Conservation (phyloP, 2,329 filamentous ascomycete genomes). For the Rhinocladiella mackenziei region DNA sequence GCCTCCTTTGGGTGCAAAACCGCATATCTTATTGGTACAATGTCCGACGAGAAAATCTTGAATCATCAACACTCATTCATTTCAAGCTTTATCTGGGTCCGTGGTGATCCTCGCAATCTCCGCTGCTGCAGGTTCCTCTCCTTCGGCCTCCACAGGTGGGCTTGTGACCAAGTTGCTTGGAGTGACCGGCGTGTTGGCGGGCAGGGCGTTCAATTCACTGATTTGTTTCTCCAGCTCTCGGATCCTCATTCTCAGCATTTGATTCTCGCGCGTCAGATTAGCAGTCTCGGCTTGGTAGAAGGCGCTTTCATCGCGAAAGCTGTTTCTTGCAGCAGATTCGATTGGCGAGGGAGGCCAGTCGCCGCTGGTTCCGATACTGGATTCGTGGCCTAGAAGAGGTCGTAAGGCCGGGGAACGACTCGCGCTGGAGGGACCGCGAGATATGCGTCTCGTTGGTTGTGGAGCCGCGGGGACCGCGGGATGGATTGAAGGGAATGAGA, state of each 20-base stretch:
- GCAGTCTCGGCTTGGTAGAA: conserved; percentile 48
- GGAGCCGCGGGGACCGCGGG: conserved; percentile 34
- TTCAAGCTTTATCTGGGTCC: conserved; percentile 14
- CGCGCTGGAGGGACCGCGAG: conserved; percentile 37
- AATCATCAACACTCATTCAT: not conserved
- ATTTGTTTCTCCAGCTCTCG: conserved; percentile 39
- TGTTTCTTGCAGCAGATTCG: conserved; percentile 30
- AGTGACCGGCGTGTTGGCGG: conserved; percentile 20
- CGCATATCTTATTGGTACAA: not conserved
- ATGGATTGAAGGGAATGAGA: conserved; percentile 37
- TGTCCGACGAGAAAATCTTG: not conserved
- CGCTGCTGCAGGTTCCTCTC: conserved; percentile 13
- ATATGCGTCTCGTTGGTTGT: conserved; percentile 34
- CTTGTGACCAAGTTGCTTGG: conserved; percentile 27
- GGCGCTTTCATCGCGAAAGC: conserved; percentile 45
- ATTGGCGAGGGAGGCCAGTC: conserved; percentile 30
- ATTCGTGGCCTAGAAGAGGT: conserved; percentile 29
- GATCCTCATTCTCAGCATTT: conserved; percentile 46
- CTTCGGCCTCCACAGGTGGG: conserved; percentile 20
- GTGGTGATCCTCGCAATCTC: conserved; percentile 11
- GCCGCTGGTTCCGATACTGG: conserved; percentile 11
- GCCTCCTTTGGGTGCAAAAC: too few species aligned
- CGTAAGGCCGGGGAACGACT: conserved; percentile 37
- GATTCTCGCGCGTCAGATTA: conserved; percentile 46
- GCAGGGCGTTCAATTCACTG: conserved; percentile 20